Evolutionary conservation across 306 rosid species (phyloP).

Genomic region (Prunus mira): DNA sequence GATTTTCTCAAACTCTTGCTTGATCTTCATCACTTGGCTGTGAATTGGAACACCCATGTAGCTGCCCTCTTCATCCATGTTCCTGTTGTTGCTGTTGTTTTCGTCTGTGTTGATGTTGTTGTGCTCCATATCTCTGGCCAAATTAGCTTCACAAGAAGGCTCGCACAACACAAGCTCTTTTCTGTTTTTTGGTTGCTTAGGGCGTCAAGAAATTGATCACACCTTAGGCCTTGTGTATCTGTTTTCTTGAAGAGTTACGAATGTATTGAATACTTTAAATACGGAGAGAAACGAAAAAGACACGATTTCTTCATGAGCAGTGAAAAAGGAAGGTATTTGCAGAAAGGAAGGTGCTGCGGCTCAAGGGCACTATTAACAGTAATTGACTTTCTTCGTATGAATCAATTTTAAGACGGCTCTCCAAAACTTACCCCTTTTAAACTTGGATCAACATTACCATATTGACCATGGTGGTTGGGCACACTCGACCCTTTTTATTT

Average conservation of each 20-base stretch:
- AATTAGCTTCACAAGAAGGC: background rate
- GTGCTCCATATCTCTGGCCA: conserved; percentile 2
- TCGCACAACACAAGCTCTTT: background rate
- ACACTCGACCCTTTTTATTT: background rate
- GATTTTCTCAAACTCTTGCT: conserved; percentile 63
- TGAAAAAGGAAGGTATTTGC: background rate
- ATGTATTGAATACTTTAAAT: conserved; percentile 14
- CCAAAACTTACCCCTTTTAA: background rate
- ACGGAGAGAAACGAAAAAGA: background rate
- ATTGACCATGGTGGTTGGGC: background rate
- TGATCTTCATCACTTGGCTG: conserved; percentile 78
- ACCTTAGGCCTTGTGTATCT: conserved; percentile 3
- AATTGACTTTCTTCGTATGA: background rate
- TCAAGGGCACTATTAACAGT: too few species aligned
- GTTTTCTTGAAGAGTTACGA: conserved; percentile 6
- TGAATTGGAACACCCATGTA: conserved; percentile 48
- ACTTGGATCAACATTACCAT: background rate
- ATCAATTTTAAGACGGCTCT: conserved; percentile 4
- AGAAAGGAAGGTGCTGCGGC: background rate
- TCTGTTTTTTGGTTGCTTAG: background rate
- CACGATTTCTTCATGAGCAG: conserved; percentile 10
- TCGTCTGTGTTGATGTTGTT: conserved; percentile 2
- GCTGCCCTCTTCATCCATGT: conserved; percentile 14
- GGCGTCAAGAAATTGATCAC: background rate
- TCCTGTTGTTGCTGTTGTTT: conserved; percentile 6